These are phyloP conservation scores for Cryptococcus sp. DNA, from an alignment of 1,284 basidiomycete species.

Conservation along the genomic window DNA sequence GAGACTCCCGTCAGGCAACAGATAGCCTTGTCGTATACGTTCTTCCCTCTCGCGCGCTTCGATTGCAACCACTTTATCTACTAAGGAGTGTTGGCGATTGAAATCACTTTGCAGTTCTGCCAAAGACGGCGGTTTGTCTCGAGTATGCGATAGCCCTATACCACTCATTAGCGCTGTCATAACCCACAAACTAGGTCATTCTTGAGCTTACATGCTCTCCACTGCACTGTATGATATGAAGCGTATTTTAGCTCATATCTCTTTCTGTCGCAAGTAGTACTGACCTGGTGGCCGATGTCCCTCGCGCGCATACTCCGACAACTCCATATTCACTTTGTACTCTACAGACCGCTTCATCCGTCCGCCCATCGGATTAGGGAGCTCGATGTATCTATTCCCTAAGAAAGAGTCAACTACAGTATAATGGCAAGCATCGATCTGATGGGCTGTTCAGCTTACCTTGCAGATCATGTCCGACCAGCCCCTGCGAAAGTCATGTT, in stretches of 20 bases:
- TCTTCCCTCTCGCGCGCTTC: slow-evolving; percentile 43
- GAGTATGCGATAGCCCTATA: slow-evolving; percentile 43
- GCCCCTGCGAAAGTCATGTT: slow-evolving; percentile 7
- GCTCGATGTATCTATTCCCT: slow-evolving; percentile 38
- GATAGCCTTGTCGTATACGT: slow-evolving; percentile 48
- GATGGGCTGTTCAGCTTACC: slow-evolving; percentile 4
- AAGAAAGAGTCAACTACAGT: not conserved
- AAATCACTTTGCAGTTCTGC: slow-evolving; percentile 39
- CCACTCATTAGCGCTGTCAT: too few species aligned
- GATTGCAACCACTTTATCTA: slow-evolving; percentile 33
- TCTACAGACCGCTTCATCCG: slow-evolving; percentile 34
- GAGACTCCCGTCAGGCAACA: slow-evolving; percentile 27
- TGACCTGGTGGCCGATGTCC: slow-evolving; percentile 35
- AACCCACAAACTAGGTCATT: not conserved
- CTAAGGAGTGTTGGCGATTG: slow-evolving; percentile 26
- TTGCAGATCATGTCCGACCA: slow-evolving; percentile 22
- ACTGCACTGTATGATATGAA: slow-evolving; percentile 28
- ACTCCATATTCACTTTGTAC: slow-evolving; percentile 27
- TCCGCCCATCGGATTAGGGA: slow-evolving; percentile 29
- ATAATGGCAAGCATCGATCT: not conserved
- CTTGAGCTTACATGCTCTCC: slow-evolving; percentile 35
- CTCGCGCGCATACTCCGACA: slow-evolving; percentile 27
- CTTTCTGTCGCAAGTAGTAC: not conserved
- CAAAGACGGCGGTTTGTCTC: slow-evolving; percentile 35
- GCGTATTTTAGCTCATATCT: not conserved